Evolutionary conservation across 1,284 basidiomycete species (phyloP), one percentile per base, ranked within the genome.

Genomic region (Leccinum cinnamomeum): DNA sequence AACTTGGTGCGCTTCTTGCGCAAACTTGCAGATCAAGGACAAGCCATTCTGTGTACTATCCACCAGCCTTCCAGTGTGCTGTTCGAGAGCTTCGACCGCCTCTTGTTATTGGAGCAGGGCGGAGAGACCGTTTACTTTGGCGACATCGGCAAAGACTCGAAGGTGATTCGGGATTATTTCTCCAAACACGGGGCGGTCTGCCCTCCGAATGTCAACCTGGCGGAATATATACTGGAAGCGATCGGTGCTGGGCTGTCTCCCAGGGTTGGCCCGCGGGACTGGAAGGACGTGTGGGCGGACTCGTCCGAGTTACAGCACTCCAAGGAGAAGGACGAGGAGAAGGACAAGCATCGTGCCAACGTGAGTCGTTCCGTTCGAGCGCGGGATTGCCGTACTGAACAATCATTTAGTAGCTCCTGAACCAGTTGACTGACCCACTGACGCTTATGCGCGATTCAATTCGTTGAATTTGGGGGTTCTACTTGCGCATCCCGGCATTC

Each of bases 1-100:
- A 90, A 91, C 69, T 81, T 20, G 23, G 23, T 23, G 23, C 23
- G 23, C 23, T 23, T 96, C 79, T 77, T 97, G 59, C 83, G 89
- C 30, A 94, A 94, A 72, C 84, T 97, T 37, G 92, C 93, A 5
- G 85, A 90, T 67, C 87, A 88, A 70, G 95, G 95, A 3, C 93
- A 95, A 75, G 92, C 93, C 18, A 90, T 90, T 59, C 74, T 83
- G 64, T 90, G 77, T 78, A 91, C 83, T 2, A 90, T 91, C 67
- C 95, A 96, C 71, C 91, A 92, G 70, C 91, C 91, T 18, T 84
- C 82, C 2, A 79, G 83, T 18, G 71, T 84, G 53, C 72, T 86
- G 18, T 91, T 91, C 68, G 86, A 91, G 72, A 88, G 86, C 64
- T 97, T 97, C 71, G 90, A 91, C 69, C 82, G 87, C 51, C 76